Base-by-base conservation (phyloP, 225 moss, liverwort and hornwort species). In the Pleurozium schreberi region DNA sequence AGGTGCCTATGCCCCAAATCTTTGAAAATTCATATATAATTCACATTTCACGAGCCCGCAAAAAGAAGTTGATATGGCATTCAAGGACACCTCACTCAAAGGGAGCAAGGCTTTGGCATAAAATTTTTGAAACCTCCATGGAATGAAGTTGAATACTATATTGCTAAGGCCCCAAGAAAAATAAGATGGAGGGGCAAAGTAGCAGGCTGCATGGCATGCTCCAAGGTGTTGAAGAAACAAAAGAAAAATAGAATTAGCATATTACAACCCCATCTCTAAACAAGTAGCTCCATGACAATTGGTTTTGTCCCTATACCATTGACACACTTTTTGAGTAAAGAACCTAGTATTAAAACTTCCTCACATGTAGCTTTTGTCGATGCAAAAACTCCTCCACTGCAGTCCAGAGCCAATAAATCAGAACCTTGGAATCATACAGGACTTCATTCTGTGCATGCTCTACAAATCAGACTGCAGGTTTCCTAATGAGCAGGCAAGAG, bases 71-170 rank as follows among this genome's bases (percentile, higher is more conserved):
- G n/a, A n/a, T n/a, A n/a, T n/a, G n/a, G n/a, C n/a, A n/a, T n/a
- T n/a, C n/a, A n/a, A n/a, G 6, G 19, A 50, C 2, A 0, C 50
- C 8, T 50, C 33, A 33, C 33, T 12, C 1, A 75, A 0, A 75
- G 5, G 19, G 11, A 8, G 2, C 0, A 11, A 0, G 0, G 0
- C 8, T 50, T 12, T 50, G 21, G 13, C 14, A 52, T 75, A 9
- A 21, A 34, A 75, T 74, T 74, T 49, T 1, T 0, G 0, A 0
- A 0, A 7, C 18, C 11, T 20, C 75, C 0, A 50, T 0, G 7
- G 7, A 45, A 20, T 34, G 13, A 75, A 75, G 12, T 75, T 75
- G 50, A 11, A 21, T 50, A 33, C 49, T 34, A 20, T 75, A 50
- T 75, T 20, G 21, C 2, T 33, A 34, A 5, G 47, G 20, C 2